phyloP scores from a whole-genome alignment of 179 eudicot species.

The Heliamphora pulchella region DNA sequence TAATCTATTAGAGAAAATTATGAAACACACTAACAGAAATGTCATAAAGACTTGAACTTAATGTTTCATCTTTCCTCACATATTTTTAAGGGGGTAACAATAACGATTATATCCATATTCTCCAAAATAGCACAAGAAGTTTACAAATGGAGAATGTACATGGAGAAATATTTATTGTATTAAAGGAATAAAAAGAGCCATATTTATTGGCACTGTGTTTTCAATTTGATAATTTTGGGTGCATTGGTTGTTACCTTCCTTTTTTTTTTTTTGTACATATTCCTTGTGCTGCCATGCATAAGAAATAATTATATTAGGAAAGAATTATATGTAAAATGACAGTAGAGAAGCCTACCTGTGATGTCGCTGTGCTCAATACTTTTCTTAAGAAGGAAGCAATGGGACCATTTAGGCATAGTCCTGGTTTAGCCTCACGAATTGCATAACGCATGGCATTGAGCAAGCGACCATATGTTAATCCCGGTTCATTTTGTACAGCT shows the following conservation, averaged over 20 bases:
- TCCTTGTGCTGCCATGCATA: not conserved
- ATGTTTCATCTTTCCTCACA: not conserved
- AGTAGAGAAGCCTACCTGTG: conserved; percentile 14
- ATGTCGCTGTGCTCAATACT: not conserved
- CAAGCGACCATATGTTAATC: conserved; percentile 34
- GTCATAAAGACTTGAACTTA: not conserved
- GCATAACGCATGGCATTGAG: conserved; percentile 27
- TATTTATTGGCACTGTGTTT: not conserved
- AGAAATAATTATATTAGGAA: too few relatives aligned
- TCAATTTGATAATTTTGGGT: not conserved
- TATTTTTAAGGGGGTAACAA: not conserved
- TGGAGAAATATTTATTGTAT: not conserved
- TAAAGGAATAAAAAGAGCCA: too few relatives aligned
- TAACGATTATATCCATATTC: not conserved
- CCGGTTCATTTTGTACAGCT: conserved; percentile 26
- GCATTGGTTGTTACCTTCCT: not conserved
- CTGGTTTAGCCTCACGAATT: conserved; percentile 21
- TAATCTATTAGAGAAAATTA: not conserved
- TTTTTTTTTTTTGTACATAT: not conserved
- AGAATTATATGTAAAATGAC: not conserved
- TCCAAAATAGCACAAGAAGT: not conserved
- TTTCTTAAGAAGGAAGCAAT: conserved; percentile 13
- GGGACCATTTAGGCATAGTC: conserved; percentile 24
- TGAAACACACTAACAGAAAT: not conserved
- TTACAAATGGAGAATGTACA: not conserved